Evolutionary conservation across 176 grass and related monocot species (phyloP), one percentile per base, ranked within the genome.

Genomic region (Coix lacrymajobi): DNA sequence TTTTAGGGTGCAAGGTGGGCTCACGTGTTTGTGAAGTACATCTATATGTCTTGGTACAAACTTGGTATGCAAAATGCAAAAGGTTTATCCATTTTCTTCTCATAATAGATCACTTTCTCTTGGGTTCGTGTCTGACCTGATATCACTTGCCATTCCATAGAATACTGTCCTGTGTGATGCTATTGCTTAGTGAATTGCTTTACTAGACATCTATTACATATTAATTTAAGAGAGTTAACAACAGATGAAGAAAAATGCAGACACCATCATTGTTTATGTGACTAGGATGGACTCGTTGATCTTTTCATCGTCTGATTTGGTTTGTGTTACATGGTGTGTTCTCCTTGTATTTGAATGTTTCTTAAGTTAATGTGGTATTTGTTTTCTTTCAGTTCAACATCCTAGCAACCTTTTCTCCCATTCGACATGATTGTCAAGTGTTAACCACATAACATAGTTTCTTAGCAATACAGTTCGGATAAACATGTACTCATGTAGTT

Each of bases 181-280:
- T 6, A 81, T 22, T 52, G 17, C 33, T n/a, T 22, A 13, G 5
- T 66, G 71, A 51, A 15, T 76, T 60, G 56, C 56, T 26, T 60
- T 60, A 60, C 56, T 60, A 60, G n/a, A 26, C 24, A 60, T 26
- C 6, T 63, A 31, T 6, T 15, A 40, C 24, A 14, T 6, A n/a
- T 11, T 62, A 74, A 74, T 32, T 83, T 63, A 36, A 49, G 56
- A 25, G 25, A 63, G 11, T 63, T 19, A 83, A 75, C 70, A 75
- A 63, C 22, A 36, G 7, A 73, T 37, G 56, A 64, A 83, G 12
- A 83, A 73, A 72, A 74, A 19, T 33, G 16, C 31, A 34, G 10
- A 75, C 14, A 32, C 40, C 10, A 17, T 24, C 44, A 46, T 46
- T 43, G 41, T 32, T 85, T 37, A 61, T 68, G 29, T 60, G 74